These are phyloP conservation scores for Calonectria crousiana DNA, from an alignment of 2,329 filamentous ascomycete species.

Conservation along the genomic window DNA sequence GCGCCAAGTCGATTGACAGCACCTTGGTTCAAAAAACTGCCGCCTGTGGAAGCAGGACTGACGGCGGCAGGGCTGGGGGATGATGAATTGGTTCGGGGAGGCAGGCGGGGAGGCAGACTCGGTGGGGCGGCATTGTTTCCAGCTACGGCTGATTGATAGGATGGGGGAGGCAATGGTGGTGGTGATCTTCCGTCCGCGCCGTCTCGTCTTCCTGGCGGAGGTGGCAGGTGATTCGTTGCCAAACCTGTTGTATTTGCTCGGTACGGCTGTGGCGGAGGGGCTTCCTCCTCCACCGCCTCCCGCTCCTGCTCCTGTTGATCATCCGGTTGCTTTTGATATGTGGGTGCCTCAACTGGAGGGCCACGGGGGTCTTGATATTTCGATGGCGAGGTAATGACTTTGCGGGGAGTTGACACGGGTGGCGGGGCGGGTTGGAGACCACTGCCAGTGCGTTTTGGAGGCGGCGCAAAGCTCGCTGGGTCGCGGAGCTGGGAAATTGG, in stretches of 20 bases:
- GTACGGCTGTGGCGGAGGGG: conserved; percentile 73
- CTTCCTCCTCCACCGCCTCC: conserved; percentile 43
- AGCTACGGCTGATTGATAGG: conserved; percentile 45
- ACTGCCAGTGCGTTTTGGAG: conserved; percentile 71
- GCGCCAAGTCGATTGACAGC: conserved; percentile 76
- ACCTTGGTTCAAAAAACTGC: conserved; percentile 61
- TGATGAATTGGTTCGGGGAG: conserved; percentile 59
- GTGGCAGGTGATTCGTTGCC: conserved; percentile 75
- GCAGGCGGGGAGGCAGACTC: conserved; percentile 77
- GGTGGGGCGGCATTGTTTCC: conserved; percentile 56
- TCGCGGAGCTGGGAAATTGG: conserved; percentile 78
- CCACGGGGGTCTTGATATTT: conserved; percentile 49
- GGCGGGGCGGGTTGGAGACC: conserved; percentile 50
- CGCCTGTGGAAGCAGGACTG: conserved; percentile 38
- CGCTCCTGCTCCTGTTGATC: conserved; percentile 26
- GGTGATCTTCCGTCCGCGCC: conserved; percentile 51
- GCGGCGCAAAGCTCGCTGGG: conserved; percentile 82
- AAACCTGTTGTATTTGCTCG: conserved; percentile 78
- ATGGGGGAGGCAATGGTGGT: conserved; percentile 46
- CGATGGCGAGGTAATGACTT: conserved; percentile 47
- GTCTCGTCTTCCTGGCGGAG: conserved; percentile 72
- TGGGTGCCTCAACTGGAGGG: conserved; percentile 29
- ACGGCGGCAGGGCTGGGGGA: conserved; percentile 35
- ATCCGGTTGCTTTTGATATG: conserved; percentile 22
- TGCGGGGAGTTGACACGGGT: conserved; percentile 39